Conservation (phyloP, 345 rosid species). For the Eucalyptus tenuipes region DNA sequence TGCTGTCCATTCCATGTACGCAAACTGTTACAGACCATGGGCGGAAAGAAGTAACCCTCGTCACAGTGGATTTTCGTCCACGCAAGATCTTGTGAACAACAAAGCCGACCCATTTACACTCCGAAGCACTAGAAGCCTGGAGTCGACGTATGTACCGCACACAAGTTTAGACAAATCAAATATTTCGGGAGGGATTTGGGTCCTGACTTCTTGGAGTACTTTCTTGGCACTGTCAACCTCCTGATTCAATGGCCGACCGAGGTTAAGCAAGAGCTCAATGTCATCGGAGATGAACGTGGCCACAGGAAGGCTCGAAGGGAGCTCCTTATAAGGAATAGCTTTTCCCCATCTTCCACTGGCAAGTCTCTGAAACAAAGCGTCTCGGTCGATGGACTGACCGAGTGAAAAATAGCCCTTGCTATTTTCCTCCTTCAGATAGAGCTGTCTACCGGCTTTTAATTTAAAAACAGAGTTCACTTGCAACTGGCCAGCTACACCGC, state of each 20-base stretch:
- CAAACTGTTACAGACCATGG: not conserved
- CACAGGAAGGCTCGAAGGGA: conserved; percentile 81
- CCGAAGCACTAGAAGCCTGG: conserved; percentile 64
- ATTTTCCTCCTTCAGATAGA: conserved; percentile 69
- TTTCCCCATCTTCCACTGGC: conserved; percentile 62
- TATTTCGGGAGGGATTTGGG: conserved; percentile 74
- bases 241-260: conserved; percentile 18
- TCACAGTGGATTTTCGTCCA: conserved; percentile 2
- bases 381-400: conserved; percentile 25
- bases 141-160: conserved; percentile 73
- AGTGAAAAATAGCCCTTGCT: conserved; percentile 28
- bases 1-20: not conserved
- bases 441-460: conserved; percentile 46
- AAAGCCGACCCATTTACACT: conserved; percentile 83
- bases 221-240: conserved; percentile 28
- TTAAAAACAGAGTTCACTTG: conserved; percentile 43
- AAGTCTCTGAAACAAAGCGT: conserved; percentile 38
- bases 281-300: conserved; percentile 56
- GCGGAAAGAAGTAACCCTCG: not conserved
- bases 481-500: conserved; percentile 43
- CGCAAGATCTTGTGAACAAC: conserved; percentile 47
- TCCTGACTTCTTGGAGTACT: conserved; percentile 61
- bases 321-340: conserved; percentile 63
- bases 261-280: conserved; percentile 37
- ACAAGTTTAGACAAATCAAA: conserved; percentile 72